A percentile compares a stretch with the other conserved stretches of the same genome.
These are phyloP conservation scores for Graphiopsis chlorocephala DNA, from an alignment of 2,329 filamentous ascomycete genomes.

Conservation along the genomic window DNA sequence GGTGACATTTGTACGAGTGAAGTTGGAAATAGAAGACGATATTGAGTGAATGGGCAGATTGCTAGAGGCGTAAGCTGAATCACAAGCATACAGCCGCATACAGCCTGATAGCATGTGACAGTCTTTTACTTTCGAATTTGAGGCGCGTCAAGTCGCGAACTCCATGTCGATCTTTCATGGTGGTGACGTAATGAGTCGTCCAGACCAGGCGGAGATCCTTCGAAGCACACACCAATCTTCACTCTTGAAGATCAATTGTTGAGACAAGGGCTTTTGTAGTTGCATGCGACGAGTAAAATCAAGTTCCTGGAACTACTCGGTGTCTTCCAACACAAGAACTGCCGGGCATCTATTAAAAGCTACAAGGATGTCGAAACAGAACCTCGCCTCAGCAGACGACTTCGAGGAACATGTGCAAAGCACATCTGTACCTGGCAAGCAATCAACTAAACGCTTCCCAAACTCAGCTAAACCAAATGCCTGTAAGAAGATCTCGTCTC, in stretches of 20 bases:
- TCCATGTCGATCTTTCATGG: background rate
- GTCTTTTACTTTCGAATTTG: background rate
- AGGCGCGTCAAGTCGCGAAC: background rate
- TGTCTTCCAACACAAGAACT: background rate
- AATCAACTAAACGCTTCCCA: constrained; percentile 16
- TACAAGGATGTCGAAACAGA: background rate
- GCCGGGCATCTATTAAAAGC: background rate
- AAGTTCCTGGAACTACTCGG: background rate
- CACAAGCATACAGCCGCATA: background rate
- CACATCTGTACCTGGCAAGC: constrained; percentile 19
- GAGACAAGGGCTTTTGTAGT: background rate
- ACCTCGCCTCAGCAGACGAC: constrained; percentile 22
- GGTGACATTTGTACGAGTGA: background rate
- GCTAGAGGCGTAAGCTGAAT: background rate
- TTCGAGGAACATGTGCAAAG: constrained; percentile 22
- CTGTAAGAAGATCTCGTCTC: constrained; percentile 23
- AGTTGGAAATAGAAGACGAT: background rate
- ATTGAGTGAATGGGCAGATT: background rate
- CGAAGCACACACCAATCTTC: too few species aligned
- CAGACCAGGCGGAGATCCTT: too few species aligned
- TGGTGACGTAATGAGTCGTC: background rate
- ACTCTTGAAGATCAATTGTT: background rate
- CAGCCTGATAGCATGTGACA: background rate
- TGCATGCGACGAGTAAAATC: background rate
- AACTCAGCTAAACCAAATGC: constrained; percentile 35